Evolutionary conservation across 331 rosid species (phyloP).

Genomic region (Acacia concinna): DNA sequence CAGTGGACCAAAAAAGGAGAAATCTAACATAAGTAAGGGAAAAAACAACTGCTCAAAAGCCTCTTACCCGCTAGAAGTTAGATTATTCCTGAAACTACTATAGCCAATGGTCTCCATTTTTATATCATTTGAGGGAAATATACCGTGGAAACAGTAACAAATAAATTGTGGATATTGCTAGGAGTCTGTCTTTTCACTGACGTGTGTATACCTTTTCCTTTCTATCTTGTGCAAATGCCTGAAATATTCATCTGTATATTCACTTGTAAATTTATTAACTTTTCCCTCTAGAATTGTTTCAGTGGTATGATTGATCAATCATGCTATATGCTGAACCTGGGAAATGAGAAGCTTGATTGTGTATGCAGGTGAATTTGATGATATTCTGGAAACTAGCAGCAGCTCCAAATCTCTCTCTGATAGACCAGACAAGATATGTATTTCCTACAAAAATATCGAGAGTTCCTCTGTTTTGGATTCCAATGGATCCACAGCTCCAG

Average conservation of each 20-base stretch:
- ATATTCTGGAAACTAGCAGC: slow-evolving; percentile 67
- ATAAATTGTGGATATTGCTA: background rate
- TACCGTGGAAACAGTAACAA: background rate
- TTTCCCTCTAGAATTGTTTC: background rate
- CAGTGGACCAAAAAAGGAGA: background rate
- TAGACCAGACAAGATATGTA: slow-evolving; percentile 55
- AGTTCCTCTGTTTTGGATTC: slow-evolving; percentile 52
- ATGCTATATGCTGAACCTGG: background rate
- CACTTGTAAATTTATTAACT: background rate
- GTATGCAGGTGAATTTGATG: slow-evolving; percentile 88
- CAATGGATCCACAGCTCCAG: slow-evolving; percentile 67
- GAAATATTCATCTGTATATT: background rate
- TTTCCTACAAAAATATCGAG: slow-evolving; percentile 48
- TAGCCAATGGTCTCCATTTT: background rate
- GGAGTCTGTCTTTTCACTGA: background rate
- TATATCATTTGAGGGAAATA: background rate
- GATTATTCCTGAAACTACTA: background rate
- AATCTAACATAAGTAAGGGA: background rate
- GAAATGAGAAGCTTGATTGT: background rate
- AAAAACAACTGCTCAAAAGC: background rate
- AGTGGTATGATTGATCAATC: background rate
- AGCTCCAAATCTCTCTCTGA: slow-evolving; percentile 47
- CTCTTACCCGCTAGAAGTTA: background rate
- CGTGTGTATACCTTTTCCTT: background rate
- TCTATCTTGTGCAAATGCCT: background rate